Conservation (phyloP, 768 basidiomycete species). For the Suillus sp. region DNA sequence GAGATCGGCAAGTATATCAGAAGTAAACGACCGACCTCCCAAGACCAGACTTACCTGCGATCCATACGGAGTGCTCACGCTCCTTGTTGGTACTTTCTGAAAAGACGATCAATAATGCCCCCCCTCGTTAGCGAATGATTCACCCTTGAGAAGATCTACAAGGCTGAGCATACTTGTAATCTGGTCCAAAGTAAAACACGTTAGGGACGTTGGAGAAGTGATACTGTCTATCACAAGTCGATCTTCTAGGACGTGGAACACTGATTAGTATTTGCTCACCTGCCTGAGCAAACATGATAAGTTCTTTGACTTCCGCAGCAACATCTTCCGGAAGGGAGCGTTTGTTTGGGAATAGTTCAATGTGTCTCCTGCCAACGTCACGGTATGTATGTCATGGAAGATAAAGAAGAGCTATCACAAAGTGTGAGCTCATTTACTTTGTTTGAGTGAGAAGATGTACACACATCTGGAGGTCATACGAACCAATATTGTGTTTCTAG, state of each 20-base stretch:
- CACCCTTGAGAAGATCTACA: conserved; percentile 35
- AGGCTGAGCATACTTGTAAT: conserved; percentile 39
- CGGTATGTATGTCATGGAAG: no score
- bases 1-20: neutral
- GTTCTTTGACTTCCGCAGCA: conserved; percentile 10
- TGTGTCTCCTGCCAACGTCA: neutral
- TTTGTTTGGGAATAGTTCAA: conserved; percentile 15
- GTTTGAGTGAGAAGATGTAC: neutral
- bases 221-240: conserved; percentile 34
- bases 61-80: conserved; percentile 10
- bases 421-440: neutral
- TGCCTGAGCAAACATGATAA: conserved; percentile 3
- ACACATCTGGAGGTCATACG: neutral
- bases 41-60: neutral
- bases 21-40: neutral
- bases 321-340: conserved; percentile 23
- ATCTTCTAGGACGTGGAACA: neutral
- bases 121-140: conserved; percentile 1
- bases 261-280: conserved; percentile 2
- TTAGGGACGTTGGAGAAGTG: conserved; percentile 40
- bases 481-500: conserved; percentile 34
- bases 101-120: neutral
- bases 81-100: neutral
- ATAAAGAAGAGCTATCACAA: neutral
- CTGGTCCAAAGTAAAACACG: conserved; percentile 37